These are phyloP conservation scores for Emericellopsis cladophorae DNA, from an alignment of 2,329 filamentous ascomycete genomes.

Conservation along the genomic window DNA sequence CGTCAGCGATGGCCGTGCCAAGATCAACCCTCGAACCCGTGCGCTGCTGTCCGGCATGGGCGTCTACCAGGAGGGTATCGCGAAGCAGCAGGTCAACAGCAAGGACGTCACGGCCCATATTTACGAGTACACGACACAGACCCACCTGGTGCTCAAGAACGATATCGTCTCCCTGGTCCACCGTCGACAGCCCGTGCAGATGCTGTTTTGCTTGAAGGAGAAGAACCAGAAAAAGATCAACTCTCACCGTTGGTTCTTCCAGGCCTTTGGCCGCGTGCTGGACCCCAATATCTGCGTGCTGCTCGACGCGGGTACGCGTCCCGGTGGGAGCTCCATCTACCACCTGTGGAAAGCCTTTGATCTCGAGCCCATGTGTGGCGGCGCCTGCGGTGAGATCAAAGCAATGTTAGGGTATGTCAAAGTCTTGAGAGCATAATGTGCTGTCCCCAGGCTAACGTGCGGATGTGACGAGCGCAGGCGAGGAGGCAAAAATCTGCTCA, in stretches of 20 bases:
- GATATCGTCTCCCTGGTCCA: constrained; percentile 74
- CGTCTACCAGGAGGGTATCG: constrained; percentile 96
- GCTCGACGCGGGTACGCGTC: constrained; percentile 90
- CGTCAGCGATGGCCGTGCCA: constrained; percentile 90
- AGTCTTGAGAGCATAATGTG: no score
- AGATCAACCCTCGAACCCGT: constrained; percentile 87
- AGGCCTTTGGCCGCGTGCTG: constrained; percentile 83
- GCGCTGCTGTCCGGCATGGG: constrained; percentile 86
- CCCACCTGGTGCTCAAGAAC: constrained; percentile 80
- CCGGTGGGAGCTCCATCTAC: constrained; percentile 89
- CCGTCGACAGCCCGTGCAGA: constrained; percentile 82
- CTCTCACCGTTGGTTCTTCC: constrained; percentile 98
- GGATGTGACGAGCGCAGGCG: no score
- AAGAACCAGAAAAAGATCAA: constrained; percentile 99
- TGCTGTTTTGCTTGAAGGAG: constrained; percentile 96
- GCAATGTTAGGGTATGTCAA: no score
- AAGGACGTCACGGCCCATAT: constrained; percentile 96
- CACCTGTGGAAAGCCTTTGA: constrained; percentile 98
- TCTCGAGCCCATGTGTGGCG: constrained; percentile 91
- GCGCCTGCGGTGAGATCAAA: constrained; percentile 97
- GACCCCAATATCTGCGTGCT: constrained; percentile 96
- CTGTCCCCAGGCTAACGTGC: no score
- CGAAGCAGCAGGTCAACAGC: constrained; percentile 92
- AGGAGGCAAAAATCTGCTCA: constrained; percentile 76
- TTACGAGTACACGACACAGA: constrained; percentile 88